Evolutionary conservation across 2,329 filamentous ascomycete species (phyloP).

Genomic region (Geosmithia putterillii): DNA sequence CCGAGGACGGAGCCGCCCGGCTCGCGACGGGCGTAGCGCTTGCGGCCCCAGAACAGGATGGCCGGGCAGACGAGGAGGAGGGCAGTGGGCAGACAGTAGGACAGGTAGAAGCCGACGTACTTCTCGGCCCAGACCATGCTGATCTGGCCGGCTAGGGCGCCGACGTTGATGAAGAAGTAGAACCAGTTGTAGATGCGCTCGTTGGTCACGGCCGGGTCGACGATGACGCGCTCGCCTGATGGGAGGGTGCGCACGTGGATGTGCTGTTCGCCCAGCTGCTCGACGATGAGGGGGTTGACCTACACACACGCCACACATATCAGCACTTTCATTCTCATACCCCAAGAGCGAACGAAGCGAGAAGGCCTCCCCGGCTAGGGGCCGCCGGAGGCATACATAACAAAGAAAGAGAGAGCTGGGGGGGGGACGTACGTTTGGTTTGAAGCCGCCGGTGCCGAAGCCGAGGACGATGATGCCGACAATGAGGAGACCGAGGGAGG

Average conservation of each 20-base stretch:
- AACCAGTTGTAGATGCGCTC: conserved; percentile 57
- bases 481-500: conserved; percentile 49
- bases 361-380: not conserved
- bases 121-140: conserved; percentile 62
- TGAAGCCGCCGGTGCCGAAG: conserved; percentile 64
- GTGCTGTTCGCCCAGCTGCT: conserved; percentile 48
- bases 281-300: conserved; percentile 51
- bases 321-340: not conserved
- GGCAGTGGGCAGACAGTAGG: conserved; percentile 54
- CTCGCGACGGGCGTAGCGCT: conserved; percentile 43
- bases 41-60: conserved; percentile 47
- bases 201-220: conserved; percentile 51
- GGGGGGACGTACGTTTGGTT: conserved; percentile 42
- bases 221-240: conserved; percentile 49
- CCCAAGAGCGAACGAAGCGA: not conserved
- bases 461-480: conserved; percentile 41
- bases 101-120: conserved; percentile 64
- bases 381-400: no score
- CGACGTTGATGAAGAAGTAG: conserved; percentile 62
- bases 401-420: not conserved
- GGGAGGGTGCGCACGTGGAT: conserved; percentile 37
- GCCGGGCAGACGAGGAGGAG: conserved; percentile 51
- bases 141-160: conserved; percentile 50
- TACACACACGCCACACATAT: not conserved
- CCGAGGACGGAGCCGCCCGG: conserved; percentile 57